phyloP scores from a whole-genome alignment of 164 flowering plant genomes.

The grape (Vitis vinifera) region DNA sequence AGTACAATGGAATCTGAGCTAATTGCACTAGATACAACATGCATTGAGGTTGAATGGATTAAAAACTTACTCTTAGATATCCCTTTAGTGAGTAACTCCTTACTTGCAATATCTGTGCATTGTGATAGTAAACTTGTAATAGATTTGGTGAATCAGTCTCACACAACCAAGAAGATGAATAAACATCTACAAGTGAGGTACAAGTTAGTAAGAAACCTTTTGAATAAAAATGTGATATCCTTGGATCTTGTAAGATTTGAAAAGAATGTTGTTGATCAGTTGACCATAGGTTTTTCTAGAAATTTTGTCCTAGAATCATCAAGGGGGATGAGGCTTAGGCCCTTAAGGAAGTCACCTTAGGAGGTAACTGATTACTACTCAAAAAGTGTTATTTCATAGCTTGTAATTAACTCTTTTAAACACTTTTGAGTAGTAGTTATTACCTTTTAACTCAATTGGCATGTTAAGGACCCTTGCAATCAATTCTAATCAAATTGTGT shows the following conservation, averaged over 20 bases:
- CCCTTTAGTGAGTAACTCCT: too few relatives aligned
- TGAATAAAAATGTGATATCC: neutral
- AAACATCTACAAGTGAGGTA: neutral
- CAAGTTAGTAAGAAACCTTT: neutral
- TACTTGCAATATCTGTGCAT: neutral
- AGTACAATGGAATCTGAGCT: too few relatives aligned
- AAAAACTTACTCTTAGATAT: too few relatives aligned
- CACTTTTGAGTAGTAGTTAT: too few relatives aligned
- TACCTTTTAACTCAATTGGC: too few relatives aligned
- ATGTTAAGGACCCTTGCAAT: too few relatives aligned
- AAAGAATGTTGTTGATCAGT: neutral
- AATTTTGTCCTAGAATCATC: neutral
- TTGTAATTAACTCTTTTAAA: too few relatives aligned
- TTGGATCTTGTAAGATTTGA: too few relatives aligned
- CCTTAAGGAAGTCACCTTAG: neutral
- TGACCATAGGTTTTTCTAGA: neutral
- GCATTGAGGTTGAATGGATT: too few relatives aligned
- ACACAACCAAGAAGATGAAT: neutral
- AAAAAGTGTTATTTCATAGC: too few relatives aligned
- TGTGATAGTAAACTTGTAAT: neutral
- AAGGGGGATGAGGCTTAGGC: conserved; percentile 1
- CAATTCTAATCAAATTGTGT: too few relatives aligned
- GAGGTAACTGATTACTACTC: neutral
- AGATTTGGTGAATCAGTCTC: neutral
- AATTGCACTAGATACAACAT: too few relatives aligned